A percentile compares a stretch with the other conserved stretches of the same genome.
phyloP scores from a whole-genome alignment of 257 asterid species.

The Solanum pinnatisectum region DNA sequence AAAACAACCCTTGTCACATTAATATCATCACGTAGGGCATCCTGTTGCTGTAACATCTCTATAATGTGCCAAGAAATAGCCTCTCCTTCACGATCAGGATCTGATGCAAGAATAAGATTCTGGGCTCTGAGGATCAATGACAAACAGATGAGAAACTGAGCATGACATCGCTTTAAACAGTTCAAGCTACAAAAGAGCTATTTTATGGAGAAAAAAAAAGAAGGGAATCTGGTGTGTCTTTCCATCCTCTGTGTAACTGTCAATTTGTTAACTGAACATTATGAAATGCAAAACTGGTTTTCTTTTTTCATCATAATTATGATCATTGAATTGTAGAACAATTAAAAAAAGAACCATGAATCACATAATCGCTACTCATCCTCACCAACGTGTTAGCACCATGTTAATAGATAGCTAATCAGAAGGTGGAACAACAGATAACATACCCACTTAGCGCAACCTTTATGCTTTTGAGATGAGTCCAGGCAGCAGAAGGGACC shows the following conservation, averaged over 20 bases:
- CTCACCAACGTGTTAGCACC: background rate
- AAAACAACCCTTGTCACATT: slow-evolving; percentile 77
- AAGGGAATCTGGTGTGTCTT: background rate
- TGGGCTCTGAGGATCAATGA: slow-evolving; percentile 58
- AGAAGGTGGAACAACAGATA: slow-evolving; percentile 3
- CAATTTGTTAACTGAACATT: background rate
- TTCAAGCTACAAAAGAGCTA: background rate
- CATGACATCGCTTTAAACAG: background rate
- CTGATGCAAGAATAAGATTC: slow-evolving; percentile 91
- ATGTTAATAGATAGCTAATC: background rate
- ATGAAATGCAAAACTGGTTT: background rate
- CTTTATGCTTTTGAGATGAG: slow-evolving; percentile 85
- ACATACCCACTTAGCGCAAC: slow-evolving; percentile 86
- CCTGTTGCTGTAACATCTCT: slow-evolving; percentile 94
- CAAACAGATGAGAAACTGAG: slow-evolving; percentile 18
- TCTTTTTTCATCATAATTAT: background rate
- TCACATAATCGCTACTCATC: background rate
- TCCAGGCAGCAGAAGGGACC: slow-evolving; percentile 94
- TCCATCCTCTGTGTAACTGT: background rate
- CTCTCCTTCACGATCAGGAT: slow-evolving; percentile 97
- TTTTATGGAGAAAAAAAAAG: background rate
- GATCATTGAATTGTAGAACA: background rate
- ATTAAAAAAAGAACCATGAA: background rate
- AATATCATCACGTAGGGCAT: slow-evolving; percentile 59
- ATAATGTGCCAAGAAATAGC: slow-evolving; percentile 98